Evolutionary conservation across 202 grass and related monocot genomes (phyloP).

Genomic region (Bolboschoenoplectus hybrid): DNA sequence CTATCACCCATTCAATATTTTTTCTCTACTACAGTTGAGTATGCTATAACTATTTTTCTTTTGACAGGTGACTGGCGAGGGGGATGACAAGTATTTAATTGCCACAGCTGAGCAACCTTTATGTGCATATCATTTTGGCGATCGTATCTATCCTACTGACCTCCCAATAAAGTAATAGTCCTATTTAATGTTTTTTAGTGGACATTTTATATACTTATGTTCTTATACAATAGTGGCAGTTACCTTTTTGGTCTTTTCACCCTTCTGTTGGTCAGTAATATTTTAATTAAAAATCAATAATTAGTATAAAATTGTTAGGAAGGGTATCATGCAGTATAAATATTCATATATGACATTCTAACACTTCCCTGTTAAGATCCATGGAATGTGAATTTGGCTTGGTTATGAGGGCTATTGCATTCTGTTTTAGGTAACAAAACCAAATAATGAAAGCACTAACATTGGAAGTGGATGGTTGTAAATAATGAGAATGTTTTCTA

Average conservation of each 20-base stretch:
- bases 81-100: slow-evolving; percentile 94
- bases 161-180: slow-evolving; percentile 70
- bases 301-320: neutral
- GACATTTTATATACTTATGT: neutral
- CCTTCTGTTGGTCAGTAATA: neutral
- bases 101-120: slow-evolving; percentile 92
- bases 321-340: neutral
- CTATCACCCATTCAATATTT: slow-evolving; percentile 5
- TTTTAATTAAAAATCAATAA: neutral
- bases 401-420: neutral
- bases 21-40: neutral
- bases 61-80: slow-evolving; percentile 81
- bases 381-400: neutral
- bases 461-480: neutral
- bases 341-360: no score
- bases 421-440: neutral
- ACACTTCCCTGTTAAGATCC: neutral
- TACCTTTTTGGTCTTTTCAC: neutral
- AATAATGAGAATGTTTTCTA: neutral
- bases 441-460: neutral
- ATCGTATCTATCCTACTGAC: slow-evolving; percentile 78
- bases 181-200: neutral
- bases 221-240: neutral
- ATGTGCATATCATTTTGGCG: slow-evolving; percentile 86
- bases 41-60: slow-evolving; percentile 24